Percentiles rank a stretch among this genome's conserved stretches.
Evolutionary conservation across 495 filamentous ascomycete genomes (phyloP).

Genomic region (Massariosphaeria phaeospora): DNA sequence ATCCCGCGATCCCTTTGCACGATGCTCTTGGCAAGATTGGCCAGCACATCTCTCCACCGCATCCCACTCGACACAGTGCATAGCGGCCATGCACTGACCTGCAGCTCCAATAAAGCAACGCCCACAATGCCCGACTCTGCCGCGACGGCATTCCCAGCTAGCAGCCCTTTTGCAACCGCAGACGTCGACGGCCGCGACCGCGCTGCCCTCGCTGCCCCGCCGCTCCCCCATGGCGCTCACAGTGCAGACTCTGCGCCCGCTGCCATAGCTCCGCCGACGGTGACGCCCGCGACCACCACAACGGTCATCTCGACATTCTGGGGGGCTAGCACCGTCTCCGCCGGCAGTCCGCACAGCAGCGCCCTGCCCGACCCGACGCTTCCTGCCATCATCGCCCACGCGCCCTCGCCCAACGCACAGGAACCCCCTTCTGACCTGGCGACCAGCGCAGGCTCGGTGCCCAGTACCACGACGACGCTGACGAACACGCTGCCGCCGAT

Average conservation of each 20-base stretch:
- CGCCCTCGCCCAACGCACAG: conserved; percentile 28
- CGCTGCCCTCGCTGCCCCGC: conserved; percentile 4
- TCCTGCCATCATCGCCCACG: conserved; percentile 26
- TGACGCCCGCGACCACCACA: conserved; percentile 29
- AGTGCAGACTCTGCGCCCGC: conserved; percentile 15
- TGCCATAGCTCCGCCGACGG: conserved; percentile 17
- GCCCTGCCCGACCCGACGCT: conserved; percentile 1
- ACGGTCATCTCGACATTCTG: conserved; percentile 30
- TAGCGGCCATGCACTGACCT: conserved; percentile 30
- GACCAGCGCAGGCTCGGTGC: conserved; percentile 23
- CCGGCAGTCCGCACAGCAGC: neutral
- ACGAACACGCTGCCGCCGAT: conserved; percentile 26
- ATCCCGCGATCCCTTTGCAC: conserved; percentile 9
- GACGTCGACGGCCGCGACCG: neutral
- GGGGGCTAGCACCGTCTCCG: conserved; percentile 7
- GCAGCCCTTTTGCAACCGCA: conserved; percentile 20
- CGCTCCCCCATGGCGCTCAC: conserved; percentile 16
- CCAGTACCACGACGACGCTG: conserved; percentile 24
- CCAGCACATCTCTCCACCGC: conserved; percentile 20
- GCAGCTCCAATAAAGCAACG: conserved; percentile 27
- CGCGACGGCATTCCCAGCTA: conserved; percentile 11
- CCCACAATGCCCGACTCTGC: conserved; percentile 29
- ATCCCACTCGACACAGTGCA: conserved; percentile 27
- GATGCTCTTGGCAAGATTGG: conserved; percentile 1
- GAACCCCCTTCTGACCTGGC: conserved; percentile 18